These are phyloP conservation scores for Metschnikowia bowlesiae DNA, from an alignment of 805 yeast genomes.

Conservation along the genomic window DNA sequence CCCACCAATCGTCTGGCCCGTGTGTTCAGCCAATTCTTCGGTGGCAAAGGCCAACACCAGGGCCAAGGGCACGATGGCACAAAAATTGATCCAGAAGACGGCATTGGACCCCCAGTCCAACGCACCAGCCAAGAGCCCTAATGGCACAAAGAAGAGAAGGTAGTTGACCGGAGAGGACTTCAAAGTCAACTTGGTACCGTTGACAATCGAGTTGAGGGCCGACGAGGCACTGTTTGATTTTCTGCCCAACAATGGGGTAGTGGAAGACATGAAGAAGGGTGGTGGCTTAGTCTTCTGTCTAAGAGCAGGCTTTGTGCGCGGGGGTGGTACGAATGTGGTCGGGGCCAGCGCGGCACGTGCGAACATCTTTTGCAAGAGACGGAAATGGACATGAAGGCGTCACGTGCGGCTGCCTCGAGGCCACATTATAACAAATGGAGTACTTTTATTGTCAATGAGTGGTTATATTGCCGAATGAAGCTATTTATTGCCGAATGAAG, in stretches of 20 bases:
- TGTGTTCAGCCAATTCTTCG: constrained; percentile 81
- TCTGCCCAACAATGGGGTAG: constrained; percentile 14
- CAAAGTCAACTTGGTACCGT: constrained; percentile 23
- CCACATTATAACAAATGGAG: no score
- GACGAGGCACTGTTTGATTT: constrained; percentile 5
- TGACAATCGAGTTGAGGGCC: constrained; percentile 1
- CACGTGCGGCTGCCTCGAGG: no score
- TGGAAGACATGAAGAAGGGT: constrained; percentile 10
- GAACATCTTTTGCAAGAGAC: neutral
- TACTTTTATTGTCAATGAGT: no score
- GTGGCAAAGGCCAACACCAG: constrained; percentile 88
- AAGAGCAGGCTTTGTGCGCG: neutral
- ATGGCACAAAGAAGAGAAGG: constrained; percentile 78
- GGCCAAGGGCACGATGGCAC: constrained; percentile 91
- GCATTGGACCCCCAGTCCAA: constrained; percentile 50
- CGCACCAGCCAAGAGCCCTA: constrained; percentile 74
- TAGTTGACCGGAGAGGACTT: constrained; percentile 70
- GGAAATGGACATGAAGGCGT: neutral
- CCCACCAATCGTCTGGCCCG: constrained; percentile 92
- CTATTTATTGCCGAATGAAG: no score
- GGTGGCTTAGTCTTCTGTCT: neutral
- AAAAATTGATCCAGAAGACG: constrained; percentile 70
- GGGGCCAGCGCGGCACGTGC: neutral
- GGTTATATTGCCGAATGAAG: no score
- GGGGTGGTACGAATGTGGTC: neutral